These are phyloP conservation scores for Batrachochytrium dendrobatidis DNA, from an alignment of 371 early-diverging fungal genomes.

Conservation along the genomic window DNA sequence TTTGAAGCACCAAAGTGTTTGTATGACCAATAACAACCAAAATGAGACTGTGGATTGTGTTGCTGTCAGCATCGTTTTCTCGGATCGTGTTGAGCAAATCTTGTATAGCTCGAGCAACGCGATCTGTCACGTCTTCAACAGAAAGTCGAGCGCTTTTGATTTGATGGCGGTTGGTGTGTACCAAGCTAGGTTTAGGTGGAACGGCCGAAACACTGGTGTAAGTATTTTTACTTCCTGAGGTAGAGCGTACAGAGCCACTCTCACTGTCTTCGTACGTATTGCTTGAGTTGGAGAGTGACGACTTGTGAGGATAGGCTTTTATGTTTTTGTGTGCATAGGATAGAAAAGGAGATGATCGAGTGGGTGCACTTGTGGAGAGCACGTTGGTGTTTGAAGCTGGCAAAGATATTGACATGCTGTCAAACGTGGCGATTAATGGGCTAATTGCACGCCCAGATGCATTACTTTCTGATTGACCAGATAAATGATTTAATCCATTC, in stretches of 20 bases:
- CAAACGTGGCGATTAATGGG: no score
- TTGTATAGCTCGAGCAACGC: not conserved
- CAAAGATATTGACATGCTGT: no score
- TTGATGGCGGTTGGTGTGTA: not conserved
- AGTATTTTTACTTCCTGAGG: not conserved
- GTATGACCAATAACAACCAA: not conserved
- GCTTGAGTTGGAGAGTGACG: no score
- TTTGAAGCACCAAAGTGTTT: not conserved
- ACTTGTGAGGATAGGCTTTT: no score
- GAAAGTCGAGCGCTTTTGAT: not conserved
- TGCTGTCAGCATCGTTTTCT: not conserved
- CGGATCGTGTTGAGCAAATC: not conserved
- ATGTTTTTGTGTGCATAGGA: no score
- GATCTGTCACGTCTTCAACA: slow-evolving; percentile 1
- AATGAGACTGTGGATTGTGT: not conserved
- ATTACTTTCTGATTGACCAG: not conserved
- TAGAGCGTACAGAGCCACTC: not conserved
- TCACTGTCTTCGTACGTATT: not conserved
- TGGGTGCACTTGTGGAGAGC: not conserved
- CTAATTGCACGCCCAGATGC: no score
- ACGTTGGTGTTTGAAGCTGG: not conserved
- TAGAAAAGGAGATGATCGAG: not conserved
- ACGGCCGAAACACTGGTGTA: not conserved
- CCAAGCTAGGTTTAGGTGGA: not conserved
- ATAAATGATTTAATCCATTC: not conserved